Evolutionary conservation across 1,284 basidiomycete species (phyloP), one percentile per base, ranked within the genome.

Genomic region (Xanthoconium separans): DNA sequence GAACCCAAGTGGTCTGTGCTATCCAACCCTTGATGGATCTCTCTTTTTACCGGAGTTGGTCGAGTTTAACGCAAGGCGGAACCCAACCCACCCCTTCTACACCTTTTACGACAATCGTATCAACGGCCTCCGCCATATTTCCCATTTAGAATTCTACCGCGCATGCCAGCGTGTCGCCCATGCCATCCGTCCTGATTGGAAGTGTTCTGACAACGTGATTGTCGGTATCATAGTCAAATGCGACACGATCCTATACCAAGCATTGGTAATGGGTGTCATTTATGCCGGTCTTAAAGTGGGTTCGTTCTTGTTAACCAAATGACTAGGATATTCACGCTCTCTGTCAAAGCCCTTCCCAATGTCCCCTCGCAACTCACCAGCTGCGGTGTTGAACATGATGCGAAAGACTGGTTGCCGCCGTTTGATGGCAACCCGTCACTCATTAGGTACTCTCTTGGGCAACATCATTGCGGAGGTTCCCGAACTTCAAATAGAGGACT

Each of bases 331-430:
- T 34, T 34, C 13, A 13, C 15, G 33, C 13, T 34, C 15, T 16
- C 15, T 6, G 13, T 34, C 5, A 37, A 9, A 68, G 68, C 63
- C 66, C 0, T 68, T 70, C 47, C 67, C 64, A 1, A 72, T 76
- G 47, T 75, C 75, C 0, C 71, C 67, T 5, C 69, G 73, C 2
- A 75, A 74, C 47, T 70, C 74, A 1, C 47, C 70, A 0, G 62
- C 69, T 5, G 72, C 73, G 0, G 57, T 75, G 6, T 52, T 56
- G 3, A 62, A 73, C 47, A 61, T 76, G 53, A 56, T 76, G 46
- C 58, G 53, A 48, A 69, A 64, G 53, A 67, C 65, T 0, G 56
- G 56, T 2, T 70, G 66, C 15, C 65, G 61, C 43, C 69, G 69
- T 12, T 8, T 77, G 24, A 55, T 76, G 8, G 62, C 65, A 1